Conservation (phyloP, 139 green algal species). For the Deuterostichococcus epilithicus region DNA sequence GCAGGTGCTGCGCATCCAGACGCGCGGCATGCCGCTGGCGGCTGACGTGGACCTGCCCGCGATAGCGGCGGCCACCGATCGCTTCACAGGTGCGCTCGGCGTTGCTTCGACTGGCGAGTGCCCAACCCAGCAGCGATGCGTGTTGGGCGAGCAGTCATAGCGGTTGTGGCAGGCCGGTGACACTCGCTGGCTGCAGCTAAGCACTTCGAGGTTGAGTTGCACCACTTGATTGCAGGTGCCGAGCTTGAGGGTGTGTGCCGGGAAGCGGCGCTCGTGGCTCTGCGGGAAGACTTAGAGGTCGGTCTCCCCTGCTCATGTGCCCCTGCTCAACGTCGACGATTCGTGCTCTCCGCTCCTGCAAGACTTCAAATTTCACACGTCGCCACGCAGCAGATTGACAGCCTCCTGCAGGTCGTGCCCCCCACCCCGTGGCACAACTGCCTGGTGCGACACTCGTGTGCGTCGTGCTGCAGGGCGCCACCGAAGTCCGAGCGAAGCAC, state of each 20-base stretch:
- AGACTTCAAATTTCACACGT: neutral
- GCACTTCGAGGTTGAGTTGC: neutral
- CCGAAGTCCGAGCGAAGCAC: conserved; percentile 40
- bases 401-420: too few species aligned
- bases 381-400: neutral
- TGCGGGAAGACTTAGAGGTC: conserved; percentile 67
- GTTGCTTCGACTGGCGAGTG: too few species aligned
- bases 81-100: conserved; percentile 53
- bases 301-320: neutral
- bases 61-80: conserved; percentile 40
- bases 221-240: conserved; percentile 34
- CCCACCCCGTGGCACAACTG: neutral
- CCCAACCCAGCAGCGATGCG: neutral
- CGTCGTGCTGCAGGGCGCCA: conserved; percentile 13
- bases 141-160: neutral
- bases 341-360: neutral
- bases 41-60: conserved; percentile 62
- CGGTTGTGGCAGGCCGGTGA: too few species aligned
- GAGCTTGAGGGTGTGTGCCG: conserved; percentile 70
- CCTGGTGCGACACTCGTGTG: neutral
- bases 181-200: neutral
- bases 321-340: neutral
- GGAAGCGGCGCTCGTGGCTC: conserved; percentile 77
- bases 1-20: conserved; percentile 49
- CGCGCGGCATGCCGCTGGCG: conserved; percentile 55